phyloP scores from a whole-genome alignment of 768 basidiomycete genomes.

The Tricholoma hemisulphureum region DNA sequence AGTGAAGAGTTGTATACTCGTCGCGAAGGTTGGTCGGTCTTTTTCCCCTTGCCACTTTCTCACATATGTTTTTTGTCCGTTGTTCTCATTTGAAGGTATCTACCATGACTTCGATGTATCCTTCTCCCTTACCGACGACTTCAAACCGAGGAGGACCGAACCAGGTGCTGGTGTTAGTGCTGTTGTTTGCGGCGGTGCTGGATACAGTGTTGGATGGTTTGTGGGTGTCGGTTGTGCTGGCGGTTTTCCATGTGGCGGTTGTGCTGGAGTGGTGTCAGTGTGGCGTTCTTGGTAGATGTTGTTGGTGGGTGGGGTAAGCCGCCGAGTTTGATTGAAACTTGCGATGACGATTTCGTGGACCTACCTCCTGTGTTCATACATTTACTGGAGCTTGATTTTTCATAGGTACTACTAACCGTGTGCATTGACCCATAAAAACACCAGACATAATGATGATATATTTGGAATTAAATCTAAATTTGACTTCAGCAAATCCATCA shows the following conservation, averaged over 20 bases:
- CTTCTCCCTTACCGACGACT: background rate
- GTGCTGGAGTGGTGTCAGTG: slow-evolving; percentile 9
- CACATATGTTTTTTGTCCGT: background rate
- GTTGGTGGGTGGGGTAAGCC: too few species aligned
- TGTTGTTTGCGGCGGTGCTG: slow-evolving; percentile 23
- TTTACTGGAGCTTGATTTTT: too few species aligned
- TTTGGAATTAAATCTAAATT: too few species aligned
- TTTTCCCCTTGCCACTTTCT: background rate
- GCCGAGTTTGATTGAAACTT: too few species aligned
- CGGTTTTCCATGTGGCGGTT: slow-evolving; percentile 17
- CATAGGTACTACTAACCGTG: too few species aligned
- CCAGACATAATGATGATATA: too few species aligned
- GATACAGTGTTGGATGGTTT: slow-evolving; percentile 27
- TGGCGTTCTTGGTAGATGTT: background rate
- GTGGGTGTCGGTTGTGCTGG: slow-evolving; percentile 20
- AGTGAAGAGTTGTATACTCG: slow-evolving; percentile 27
- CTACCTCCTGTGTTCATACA: too few species aligned
- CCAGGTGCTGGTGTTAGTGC: slow-evolving; percentile 7
- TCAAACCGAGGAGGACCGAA: background rate
- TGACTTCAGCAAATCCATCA: too few species aligned
- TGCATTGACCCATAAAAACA: too few species aligned
- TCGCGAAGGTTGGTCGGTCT: slow-evolving; percentile 27
- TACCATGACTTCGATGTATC: slow-evolving; percentile 20
- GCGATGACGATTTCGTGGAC: too few species aligned
- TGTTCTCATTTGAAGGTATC: slow-evolving; percentile 13